Evolutionary conservation across 192 early-diverging fungal genomes (phyloP), one percentile per base, ranked within the genome.

Genomic region (Linnemannia zychae): DNA sequence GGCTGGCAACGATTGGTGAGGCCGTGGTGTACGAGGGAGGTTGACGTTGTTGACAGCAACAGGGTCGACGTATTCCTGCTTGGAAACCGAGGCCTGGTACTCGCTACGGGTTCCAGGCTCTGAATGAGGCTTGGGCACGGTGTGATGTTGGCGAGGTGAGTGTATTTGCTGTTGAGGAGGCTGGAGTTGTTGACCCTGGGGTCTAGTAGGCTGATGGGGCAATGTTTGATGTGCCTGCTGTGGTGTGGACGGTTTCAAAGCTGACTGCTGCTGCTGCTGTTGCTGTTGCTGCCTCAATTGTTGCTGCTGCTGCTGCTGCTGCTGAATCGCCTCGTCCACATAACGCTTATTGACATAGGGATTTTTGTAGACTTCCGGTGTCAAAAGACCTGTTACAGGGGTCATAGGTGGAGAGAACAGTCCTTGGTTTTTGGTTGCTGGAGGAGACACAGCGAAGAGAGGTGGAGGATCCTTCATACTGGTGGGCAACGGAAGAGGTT

Each of bases 291-390:
- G 76, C 33, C 53, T 33, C 44, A n/a, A 28, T 37, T 40, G 72
- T 24, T 74, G 60, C 17, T 77, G 81, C 1, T 46, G 22, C 11
- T 60, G 76, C 20, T 46, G 20, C 75, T 72, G 17, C 24, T 82
- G 57, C 28, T 82, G 70, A 47, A 78, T 34, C n/a, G 71, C 67
- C 47, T 84, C 82, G 28, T 84, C 82, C 24, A 79, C 52, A 22
- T 75, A 78, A 0, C 60, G 82, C 47, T 69, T 70, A 48, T 84
- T 84, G 12, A 84, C 82, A 46, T 84, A 84, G 20, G 82, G 82
- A 31, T 84, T 84, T 34, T 79, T 78, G 68, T 77, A 84, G 2
- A 66, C 77, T 3, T 73, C 82, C 3, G 77, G 77, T 28, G 77
- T 75, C 82, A 84, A 74, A 7, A 75, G 48, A 6, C 82, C 76